Conservation (phyloP, 805 yeast genomes). For the Metschnikowia peoriensis region DNA sequence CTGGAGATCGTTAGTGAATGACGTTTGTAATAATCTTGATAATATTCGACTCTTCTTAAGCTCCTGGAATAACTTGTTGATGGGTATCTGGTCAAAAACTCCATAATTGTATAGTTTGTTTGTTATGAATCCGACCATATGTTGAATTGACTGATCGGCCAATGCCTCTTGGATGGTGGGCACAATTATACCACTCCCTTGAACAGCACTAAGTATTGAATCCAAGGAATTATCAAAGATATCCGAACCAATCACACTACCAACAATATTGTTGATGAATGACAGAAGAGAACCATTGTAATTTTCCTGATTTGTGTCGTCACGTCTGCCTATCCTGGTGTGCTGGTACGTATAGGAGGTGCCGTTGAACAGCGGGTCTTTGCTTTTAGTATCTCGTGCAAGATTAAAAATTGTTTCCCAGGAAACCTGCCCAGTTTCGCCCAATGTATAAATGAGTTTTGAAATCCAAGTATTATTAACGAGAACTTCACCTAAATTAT, state of each 20-base stretch:
- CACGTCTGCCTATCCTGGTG: constrained; percentile 1
- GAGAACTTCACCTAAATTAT: constrained; percentile 26
- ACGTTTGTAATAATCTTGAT: constrained; percentile 23
- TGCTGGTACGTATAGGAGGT: constrained; percentile 8
- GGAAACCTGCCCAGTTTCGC: constrained; percentile 30
- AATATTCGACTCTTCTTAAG: constrained; percentile 25
- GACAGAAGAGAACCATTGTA: constrained; percentile 31
- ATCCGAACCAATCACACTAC: constrained; percentile 23
- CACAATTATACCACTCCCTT: constrained; percentile 28
- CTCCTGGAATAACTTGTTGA: constrained; percentile 21
- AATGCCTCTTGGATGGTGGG: constrained; percentile 27
- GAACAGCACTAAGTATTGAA: constrained; percentile 29
- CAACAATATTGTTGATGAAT: constrained; percentile 31
- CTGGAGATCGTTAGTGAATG: constrained; percentile 28
- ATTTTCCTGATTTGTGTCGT: constrained; percentile 8
- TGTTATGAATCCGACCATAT: constrained; percentile 23
- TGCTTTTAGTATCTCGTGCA: constrained; percentile 27
- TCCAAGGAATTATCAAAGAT: constrained; percentile 21
- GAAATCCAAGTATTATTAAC: constrained; percentile 31
- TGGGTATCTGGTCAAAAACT: constrained; percentile 30
- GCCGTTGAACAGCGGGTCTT: constrained; percentile 25
- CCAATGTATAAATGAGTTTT: constrained; percentile 29
- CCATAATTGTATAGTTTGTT: constrained; percentile 33
- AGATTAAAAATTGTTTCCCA: constrained; percentile 30
- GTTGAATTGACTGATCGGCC: constrained; percentile 19